These are phyloP conservation scores for Euphrasia confusa DNA, from an alignment of 257 asterid species.

Conservation along the genomic window DNA sequence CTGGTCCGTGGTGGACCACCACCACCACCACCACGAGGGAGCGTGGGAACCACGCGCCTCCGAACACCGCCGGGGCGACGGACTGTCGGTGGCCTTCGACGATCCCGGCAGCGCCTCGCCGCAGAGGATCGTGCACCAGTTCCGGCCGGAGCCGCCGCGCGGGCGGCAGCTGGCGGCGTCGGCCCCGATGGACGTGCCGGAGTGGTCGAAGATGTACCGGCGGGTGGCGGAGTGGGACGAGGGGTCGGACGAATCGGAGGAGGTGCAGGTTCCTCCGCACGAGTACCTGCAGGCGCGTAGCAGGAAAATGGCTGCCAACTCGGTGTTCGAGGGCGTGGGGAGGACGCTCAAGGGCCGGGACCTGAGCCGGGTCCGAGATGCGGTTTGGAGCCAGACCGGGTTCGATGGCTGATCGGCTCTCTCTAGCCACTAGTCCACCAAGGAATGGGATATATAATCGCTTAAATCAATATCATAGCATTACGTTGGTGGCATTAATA, in stretches of 20 bases:
- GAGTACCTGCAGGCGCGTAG: slow-evolving; percentile 60
- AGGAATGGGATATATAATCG: too few species aligned
- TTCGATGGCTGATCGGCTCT: slow-evolving; percentile 43
- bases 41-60: slow-evolving; percentile 52
- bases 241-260: slow-evolving; percentile 33
- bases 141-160: slow-evolving; percentile 37
- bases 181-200: slow-evolving; percentile 76
- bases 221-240: slow-evolving; percentile 54
- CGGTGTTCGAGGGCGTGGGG: slow-evolving; percentile 82
- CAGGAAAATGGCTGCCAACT: slow-evolving; percentile 44
- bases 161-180: slow-evolving; percentile 52
- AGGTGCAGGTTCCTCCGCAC: slow-evolving; percentile 62
- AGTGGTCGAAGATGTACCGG: slow-evolving; percentile 67
- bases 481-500: too few species aligned
- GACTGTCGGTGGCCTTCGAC: slow-evolving; percentile 68
- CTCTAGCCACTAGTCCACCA: neutral
- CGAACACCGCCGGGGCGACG: slow-evolving; percentile 31
- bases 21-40: slow-evolving; percentile 11
- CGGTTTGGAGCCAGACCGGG: slow-evolving; percentile 94
- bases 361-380: slow-evolving; percentile 84
- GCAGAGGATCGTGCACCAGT: slow-evolving; percentile 53
- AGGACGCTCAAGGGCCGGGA: slow-evolving; percentile 87
- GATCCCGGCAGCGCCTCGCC: slow-evolving; percentile 39
- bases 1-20: slow-evolving; percentile 54
- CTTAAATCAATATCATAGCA: too few species aligned